These are phyloP conservation scores for Claviceps maximensis DNA, from an alignment of 2,329 filamentous ascomycete genomes.

Conservation along the genomic window DNA sequence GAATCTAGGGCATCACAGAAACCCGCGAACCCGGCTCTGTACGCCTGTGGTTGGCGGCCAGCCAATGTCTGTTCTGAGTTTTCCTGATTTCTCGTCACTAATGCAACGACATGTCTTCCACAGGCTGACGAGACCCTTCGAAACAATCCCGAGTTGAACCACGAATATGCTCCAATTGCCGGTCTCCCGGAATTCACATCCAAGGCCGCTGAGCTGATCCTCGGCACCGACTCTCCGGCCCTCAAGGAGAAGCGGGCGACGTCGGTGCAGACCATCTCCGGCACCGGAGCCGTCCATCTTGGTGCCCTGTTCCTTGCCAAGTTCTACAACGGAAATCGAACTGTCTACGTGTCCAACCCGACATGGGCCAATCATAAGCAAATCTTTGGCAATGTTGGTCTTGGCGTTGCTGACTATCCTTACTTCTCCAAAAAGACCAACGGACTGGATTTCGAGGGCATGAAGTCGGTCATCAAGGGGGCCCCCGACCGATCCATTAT, in stretches of 20 bases:
- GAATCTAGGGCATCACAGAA: neutral
- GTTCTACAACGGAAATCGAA: conserved; percentile 67
- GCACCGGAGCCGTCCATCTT: conserved; percentile 87
- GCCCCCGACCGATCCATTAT: conserved; percentile 75
- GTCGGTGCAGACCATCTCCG: conserved; percentile 89
- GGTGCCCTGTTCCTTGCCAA: conserved; percentile 86
- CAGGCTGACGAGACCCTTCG: conserved; percentile 85
- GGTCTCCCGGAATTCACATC: conserved; percentile 75
- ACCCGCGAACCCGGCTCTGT: neutral
- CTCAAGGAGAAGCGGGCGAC: conserved; percentile 69
- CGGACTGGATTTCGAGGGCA: conserved; percentile 83
- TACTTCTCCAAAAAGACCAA: conserved; percentile 87
- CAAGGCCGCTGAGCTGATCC: conserved; percentile 81
- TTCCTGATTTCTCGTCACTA: neutral
- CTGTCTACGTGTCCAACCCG: conserved; percentile 83
- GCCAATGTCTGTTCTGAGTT: neutral
- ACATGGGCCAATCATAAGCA: conserved; percentile 99
- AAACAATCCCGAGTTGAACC: conserved; percentile 81
- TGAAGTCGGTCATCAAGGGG: conserved; percentile 56
- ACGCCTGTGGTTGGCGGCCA: neutral
- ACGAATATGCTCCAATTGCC: conserved; percentile 96
- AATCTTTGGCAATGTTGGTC: conserved; percentile 84
- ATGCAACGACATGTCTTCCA: neutral
- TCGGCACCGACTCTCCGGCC: conserved; percentile 69
- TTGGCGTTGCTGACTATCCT: conserved; percentile 71